Base-by-base conservation (phyloP, 2,329 filamentous ascomycete genomes). In the Aspergillus cejpii region DNA sequence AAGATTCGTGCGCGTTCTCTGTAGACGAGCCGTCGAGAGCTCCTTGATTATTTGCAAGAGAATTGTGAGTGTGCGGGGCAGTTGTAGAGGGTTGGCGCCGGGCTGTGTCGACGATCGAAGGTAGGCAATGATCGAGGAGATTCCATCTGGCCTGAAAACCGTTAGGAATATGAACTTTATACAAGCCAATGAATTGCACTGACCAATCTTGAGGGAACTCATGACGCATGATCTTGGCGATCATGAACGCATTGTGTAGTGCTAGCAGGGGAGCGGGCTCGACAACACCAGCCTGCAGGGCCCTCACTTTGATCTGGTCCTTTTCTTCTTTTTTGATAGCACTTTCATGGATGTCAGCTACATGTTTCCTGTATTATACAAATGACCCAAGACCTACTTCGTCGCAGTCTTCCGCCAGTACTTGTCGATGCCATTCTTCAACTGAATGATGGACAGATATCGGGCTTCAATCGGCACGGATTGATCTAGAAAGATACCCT, bases 381-480 rank as follows among this genome's bases (percentile, higher is more conserved):
- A 19, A 36, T 14, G 31, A 17, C 31, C 14, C 26, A 10, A 24
- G 36, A 31, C 65, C 21, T 79, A 78, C 62, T 83, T 81, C 45
- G 85, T 78, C 39, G 87, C 81, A 26, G 85, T 86, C 62, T 76
- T 87, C 61, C 92, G 79, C 92, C 92, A 98, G 67, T 89, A 88
- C 63, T 85, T 89, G 64, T 97, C 91, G 66, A 97, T 90, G 44
- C 90, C 92, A 65, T 97, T 96, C 65, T 97, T 97, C 43, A 98
- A 76, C 63, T 95, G 87, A 55, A 97, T 95, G 46, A 97, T 81
- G 43, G 91, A 86, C 8, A 96, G 81, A 60, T 94, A 89, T 49
- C 92, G 85, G 42, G 91, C 79, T 58, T 94, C 83, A 46, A 80
- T 69, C 1, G 87, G 85, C 1, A 94, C 72, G 1, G 81, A 80